Evolutionary conservation across 352 stramenopile species (phyloP), one percentile per base, ranked within the genome.

Genomic region (Phytophthora kernoviae): DNA sequence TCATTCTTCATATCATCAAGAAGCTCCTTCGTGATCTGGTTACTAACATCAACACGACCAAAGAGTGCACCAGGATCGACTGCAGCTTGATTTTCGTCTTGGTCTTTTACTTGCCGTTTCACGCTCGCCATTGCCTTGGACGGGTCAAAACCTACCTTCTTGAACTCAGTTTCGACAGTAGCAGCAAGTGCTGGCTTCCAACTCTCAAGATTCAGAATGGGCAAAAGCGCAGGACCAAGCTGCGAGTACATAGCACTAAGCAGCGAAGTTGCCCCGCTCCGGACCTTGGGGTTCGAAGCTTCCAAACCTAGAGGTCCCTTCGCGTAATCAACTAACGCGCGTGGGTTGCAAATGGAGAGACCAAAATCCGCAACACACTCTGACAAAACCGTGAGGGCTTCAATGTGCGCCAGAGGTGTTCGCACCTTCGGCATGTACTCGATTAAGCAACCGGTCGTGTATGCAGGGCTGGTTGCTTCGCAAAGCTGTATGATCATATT

Each of bases 1-100:
- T 95, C 87, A 26, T 84, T 92, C 37, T 93, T 90, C 76, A 96
- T 90, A 36, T 91, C 75, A 1, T 80, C 84, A 40, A 96, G 74
- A n/a, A 96, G 57, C 8, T 96, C 84, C 51, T 94, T 96, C 17
- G 87, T 94, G 24, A 96, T 79, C 39, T 94, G 84, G 20, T 55
- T 68, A 39, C 84, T 93, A 18, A 95, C 77, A 53, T 96, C 87
- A 9, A 83, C 68, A 37, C 87, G 79, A 11, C 84, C 87, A 54
- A 96, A 94, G 1, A 93, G 57, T 26, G 73, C 75, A 12, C 77
- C 73, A 24, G 70, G 53, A 50, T 89, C 78, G 18, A 69, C 55
- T 40, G 62, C 55, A 71, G 71, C 48, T 58, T 73, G 21, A 37
- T 54, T 67, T 43, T 84, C 82, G 26, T 90, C 84, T 17, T 87